A percentile compares a stretch with the other conserved stretches of the same genome.
Evolutionary conservation across 1,284 basidiomycete genomes (phyloP).

Genomic region (Neonothopanus nambi): DNA sequence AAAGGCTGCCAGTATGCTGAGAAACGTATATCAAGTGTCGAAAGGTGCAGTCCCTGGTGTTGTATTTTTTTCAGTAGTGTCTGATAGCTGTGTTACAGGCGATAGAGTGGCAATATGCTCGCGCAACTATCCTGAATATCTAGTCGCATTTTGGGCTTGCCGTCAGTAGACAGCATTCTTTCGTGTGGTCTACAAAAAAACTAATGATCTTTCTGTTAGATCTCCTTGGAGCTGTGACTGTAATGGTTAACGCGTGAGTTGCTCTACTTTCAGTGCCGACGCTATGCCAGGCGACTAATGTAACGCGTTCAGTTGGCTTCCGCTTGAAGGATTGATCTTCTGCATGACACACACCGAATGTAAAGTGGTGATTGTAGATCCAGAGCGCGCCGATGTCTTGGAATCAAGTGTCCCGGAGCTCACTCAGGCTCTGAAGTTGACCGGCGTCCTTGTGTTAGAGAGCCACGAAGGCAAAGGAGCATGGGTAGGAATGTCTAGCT

Average conservation of each 20-base stretch:
- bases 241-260: slow-evolving; percentile 54
- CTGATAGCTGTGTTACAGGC: slow-evolving; percentile 29
- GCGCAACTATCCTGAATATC: slow-evolving; percentile 57
- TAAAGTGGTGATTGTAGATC: slow-evolving; percentile 56
- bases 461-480: slow-evolving; percentile 35
- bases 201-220: slow-evolving; percentile 28
- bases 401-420: slow-evolving; percentile 31
- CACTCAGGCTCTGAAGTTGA: slow-evolving; percentile 24
- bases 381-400: slow-evolving; percentile 47
- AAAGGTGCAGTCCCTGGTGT: slow-evolving; percentile 43
- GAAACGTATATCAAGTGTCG: slow-evolving; percentile 46
- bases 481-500: slow-evolving; percentile 40
- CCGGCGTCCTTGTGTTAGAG: slow-evolving; percentile 36
- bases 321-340: slow-evolving; percentile 44
- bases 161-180: slow-evolving; percentile 30
- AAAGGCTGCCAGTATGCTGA: slow-evolving; percentile 47
- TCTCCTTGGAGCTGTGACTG: slow-evolving; percentile 51
- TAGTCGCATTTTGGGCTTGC: slow-evolving; percentile 58
- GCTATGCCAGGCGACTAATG: slow-evolving; percentile 5
- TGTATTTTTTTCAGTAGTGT: slow-evolving; percentile 14
- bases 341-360: slow-evolving; percentile 54
- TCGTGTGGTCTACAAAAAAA: background rate
- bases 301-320: slow-evolving; percentile 43
- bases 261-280: background rate
- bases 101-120: slow-evolving; percentile 60